phyloP scores from a whole-genome alignment of 2,329 filamentous ascomycete genomes.

The Diplodia corticola region DNA sequence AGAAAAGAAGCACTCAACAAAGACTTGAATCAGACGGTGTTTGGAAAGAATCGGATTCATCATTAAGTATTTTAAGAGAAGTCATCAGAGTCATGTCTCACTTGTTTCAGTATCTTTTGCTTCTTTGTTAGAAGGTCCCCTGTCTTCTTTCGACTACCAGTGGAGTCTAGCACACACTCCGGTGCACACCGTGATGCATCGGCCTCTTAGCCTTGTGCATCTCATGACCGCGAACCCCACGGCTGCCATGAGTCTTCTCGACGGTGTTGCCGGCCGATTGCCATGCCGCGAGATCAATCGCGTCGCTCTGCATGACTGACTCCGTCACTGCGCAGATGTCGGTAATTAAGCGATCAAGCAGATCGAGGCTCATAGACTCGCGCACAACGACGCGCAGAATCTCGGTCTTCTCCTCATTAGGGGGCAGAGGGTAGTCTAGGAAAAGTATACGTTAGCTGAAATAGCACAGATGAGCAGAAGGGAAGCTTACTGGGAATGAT shows the following conservation, averaged over 20 bases:
- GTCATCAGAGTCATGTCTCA: neutral
- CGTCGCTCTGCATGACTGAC: conserved; percentile 56
- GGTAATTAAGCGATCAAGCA: conserved; percentile 62
- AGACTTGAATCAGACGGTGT: neutral
- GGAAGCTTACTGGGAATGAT: conserved; percentile 62
- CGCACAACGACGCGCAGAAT: conserved; percentile 68
- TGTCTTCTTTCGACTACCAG: neutral
- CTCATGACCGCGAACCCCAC: conserved; percentile 35
- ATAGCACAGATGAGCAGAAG: neutral
- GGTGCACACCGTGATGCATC: conserved; percentile 46
- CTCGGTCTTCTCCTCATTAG: conserved; percentile 61
- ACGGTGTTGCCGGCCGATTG: conserved; percentile 36
- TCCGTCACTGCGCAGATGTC: conserved; percentile 64
- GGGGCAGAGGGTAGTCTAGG: conserved; percentile 64
- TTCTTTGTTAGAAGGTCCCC: neutral
- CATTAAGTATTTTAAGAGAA: neutral
- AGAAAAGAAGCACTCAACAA: neutral
- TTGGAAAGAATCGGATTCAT: neutral
- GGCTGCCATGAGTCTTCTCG: conserved; percentile 39
- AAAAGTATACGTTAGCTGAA: neutral
- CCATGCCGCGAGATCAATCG: conserved; percentile 52
- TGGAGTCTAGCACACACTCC: conserved; percentile 42
- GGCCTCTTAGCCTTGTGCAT: conserved; percentile 42
- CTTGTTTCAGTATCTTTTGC: neutral
- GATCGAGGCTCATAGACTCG: conserved; percentile 67